Evolutionary conservation across 2,329 filamentous ascomycete genomes (phyloP).

Genomic region (Pestalotiopsis sp.): DNA sequence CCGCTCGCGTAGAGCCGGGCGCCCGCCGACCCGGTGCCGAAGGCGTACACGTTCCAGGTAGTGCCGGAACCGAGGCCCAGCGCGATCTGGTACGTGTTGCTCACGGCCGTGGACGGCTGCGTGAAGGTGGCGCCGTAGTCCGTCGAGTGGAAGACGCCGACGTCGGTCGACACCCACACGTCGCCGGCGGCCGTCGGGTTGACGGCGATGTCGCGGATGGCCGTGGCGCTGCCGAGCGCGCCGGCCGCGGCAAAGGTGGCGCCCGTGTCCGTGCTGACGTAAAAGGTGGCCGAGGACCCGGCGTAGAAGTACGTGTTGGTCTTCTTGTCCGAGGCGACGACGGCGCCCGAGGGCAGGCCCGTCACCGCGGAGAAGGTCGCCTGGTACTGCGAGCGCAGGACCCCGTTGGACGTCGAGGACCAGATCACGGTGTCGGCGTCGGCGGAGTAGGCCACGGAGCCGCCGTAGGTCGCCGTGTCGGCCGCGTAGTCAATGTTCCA

Average conservation of each 20-base stretch:
- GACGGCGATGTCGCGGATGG: constrained; percentile 57
- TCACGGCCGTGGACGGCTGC: constrained; percentile 36
- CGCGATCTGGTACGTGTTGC: constrained; percentile 43
- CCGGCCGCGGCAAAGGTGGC: constrained; percentile 45
- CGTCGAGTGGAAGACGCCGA: constrained; percentile 55
- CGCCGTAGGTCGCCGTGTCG: constrained; percentile 43
- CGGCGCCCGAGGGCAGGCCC: constrained; percentile 44
- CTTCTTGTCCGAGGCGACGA: constrained; percentile 57
- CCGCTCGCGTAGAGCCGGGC: constrained; percentile 47
- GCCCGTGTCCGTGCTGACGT: constrained; percentile 52
- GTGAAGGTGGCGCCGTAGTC: constrained; percentile 53
- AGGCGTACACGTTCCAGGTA: constrained; percentile 50
- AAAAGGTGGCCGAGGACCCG: constrained; percentile 47
- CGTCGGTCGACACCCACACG: constrained; percentile 59
- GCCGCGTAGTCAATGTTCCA: constrained; percentile 53
- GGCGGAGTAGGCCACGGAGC: constrained; percentile 53
- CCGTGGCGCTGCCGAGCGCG: constrained; percentile 39
- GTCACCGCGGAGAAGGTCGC: constrained; percentile 47
- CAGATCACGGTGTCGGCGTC: constrained; percentile 52
- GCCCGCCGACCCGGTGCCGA: constrained; percentile 45
- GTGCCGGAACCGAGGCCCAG: constrained; percentile 42
- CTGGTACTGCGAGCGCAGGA: constrained; percentile 44
- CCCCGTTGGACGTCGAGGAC: constrained; percentile 43
- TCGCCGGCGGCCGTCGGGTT: constrained; percentile 62
- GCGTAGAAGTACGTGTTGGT: constrained; percentile 56